Evolutionary conservation across 768 basidiomycete genomes (phyloP).

Genomic region (Candolleomyces efflorescens): DNA sequence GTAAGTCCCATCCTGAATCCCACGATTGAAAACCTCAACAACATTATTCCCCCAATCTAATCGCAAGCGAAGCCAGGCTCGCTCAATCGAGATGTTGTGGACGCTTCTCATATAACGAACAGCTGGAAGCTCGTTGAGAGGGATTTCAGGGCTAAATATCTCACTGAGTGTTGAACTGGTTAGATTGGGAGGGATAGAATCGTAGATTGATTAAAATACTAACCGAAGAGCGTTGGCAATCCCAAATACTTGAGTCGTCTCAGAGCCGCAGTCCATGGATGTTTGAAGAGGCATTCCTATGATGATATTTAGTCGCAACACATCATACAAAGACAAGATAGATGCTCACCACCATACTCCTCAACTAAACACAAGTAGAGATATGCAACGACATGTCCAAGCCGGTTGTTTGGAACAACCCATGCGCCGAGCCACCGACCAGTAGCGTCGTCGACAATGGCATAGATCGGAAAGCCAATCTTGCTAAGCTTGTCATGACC

Average conservation of each 20-base stretch:
- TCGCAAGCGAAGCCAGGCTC: conserved; percentile 28
- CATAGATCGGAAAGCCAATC: conserved; percentile 38
- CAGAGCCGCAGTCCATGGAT: conserved; percentile 31
- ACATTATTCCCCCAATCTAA: conserved; percentile 29
- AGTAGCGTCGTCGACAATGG: conserved; percentile 27
- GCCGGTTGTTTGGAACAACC: conserved; percentile 34
- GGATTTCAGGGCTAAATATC: conserved; percentile 21
- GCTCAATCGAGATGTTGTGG: conserved; percentile 31
- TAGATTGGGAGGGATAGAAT: not conserved
- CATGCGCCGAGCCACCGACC: conserved; percentile 27
- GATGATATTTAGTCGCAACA: not conserved
- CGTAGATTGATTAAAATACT: not conserved
- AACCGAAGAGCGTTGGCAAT: conserved; percentile 27
- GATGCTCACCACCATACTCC: conserved; percentile 21
- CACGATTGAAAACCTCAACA: conserved; percentile 17
- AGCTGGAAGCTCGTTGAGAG: conserved; percentile 19
- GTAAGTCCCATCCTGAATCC: conserved; percentile 19
- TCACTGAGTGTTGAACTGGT: conserved; percentile 13
- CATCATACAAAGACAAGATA: not conserved
- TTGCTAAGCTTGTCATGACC: conserved; percentile 36
- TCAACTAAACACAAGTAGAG: conserved; percentile 26
- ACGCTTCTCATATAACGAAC: conserved; percentile 27
- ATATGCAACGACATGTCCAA: conserved; percentile 25
- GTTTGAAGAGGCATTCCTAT: conserved; percentile 30
- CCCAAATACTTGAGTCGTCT: conserved; percentile 29